These are phyloP conservation scores for Aschersonia sp. DNA, from an alignment of 2,329 filamentous ascomycete genomes.

Conservation along the genomic window DNA sequence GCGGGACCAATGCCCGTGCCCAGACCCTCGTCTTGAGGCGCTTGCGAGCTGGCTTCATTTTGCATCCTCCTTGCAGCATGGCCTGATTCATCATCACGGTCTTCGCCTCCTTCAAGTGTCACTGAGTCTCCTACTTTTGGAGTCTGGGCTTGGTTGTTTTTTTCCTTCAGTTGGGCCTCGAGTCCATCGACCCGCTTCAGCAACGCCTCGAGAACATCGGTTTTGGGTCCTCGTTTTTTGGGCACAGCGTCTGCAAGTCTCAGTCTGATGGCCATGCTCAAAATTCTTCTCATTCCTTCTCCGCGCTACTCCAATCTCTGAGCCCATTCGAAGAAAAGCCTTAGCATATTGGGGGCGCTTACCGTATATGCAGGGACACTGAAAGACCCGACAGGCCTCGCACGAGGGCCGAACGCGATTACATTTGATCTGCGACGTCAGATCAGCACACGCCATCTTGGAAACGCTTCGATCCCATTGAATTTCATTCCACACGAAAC, in stretches of 20 bases:
- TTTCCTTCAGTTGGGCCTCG: slow-evolving; percentile 64
- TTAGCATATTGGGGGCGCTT: slow-evolving; percentile 16
- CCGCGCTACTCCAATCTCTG: not conserved
- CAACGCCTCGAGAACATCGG: slow-evolving; percentile 72
- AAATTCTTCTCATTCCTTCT: not conserved
- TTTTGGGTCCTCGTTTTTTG: slow-evolving; percentile 82
- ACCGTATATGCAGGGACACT: slow-evolving; percentile 83
- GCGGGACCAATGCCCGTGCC: not conserved
- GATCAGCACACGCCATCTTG: not conserved
- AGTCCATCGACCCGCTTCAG: slow-evolving; percentile 75
- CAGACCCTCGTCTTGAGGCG: not conserved
- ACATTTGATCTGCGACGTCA: slow-evolving; percentile 62
- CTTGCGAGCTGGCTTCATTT: not conserved
- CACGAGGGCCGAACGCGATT: slow-evolving; percentile 73
- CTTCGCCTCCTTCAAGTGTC: not conserved
- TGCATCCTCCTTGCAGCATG: not conserved
- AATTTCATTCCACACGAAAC: not conserved
- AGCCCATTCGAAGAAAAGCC: not conserved
- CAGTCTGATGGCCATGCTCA: not conserved
- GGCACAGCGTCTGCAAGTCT: slow-evolving; percentile 57
- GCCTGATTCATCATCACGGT: not conserved
- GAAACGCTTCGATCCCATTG: not conserved
- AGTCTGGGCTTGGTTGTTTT: slow-evolving; percentile 25
- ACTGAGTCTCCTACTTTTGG: not conserved
- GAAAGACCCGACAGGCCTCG: slow-evolving; percentile 80